A percentile compares a stretch with the other conserved stretches of the same genome.
Conservation (phyloP, 257 asterid species). For the Thymus quinquecostatus region DNA sequence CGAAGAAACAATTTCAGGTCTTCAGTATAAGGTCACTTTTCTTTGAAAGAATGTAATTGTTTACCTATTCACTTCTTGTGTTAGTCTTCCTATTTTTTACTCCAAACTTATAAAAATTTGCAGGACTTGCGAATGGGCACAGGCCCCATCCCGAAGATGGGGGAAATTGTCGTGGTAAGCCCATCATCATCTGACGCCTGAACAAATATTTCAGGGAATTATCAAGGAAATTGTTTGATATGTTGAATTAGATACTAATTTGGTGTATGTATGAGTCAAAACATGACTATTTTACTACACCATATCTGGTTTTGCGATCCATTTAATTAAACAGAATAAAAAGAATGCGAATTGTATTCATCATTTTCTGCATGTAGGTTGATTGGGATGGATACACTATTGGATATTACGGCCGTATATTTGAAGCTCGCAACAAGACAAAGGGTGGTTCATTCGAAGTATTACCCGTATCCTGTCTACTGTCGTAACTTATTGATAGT, state of each 20-base stretch:
- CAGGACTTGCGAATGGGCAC: constrained; percentile 89
- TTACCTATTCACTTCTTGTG: constrained; percentile 20
- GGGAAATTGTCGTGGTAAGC: constrained; percentile 89
- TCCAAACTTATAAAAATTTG: constrained; percentile 32
- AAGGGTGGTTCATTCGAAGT: constrained; percentile 98
- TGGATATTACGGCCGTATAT: constrained; percentile 97
- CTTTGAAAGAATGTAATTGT: constrained; percentile 29
- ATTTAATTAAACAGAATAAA: constrained; percentile 17
- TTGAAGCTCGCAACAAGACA: constrained; percentile 98
- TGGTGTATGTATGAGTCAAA: not conserved
- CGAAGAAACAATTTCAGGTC: constrained; percentile 80
- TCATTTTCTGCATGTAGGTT: constrained; percentile 51
- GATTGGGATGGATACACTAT: constrained; percentile 99
- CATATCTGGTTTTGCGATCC: not conserved
- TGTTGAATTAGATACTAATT: constrained; percentile 13
- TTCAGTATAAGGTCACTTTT: constrained; percentile 84
- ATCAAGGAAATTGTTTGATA: not conserved
- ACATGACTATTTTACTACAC: not conserved
- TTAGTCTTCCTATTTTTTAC: constrained; percentile 27
- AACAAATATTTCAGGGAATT: not conserved
- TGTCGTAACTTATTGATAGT: constrained; percentile 10
- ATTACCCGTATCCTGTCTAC: constrained; percentile 31
- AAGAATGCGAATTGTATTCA: constrained; percentile 19
- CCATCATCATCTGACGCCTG: constrained; percentile 22
- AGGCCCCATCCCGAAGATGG: constrained; percentile 78